These are phyloP conservation scores for Paramecium biaurelia DNA, from an alignment of 73 alveolate species.

Conservation along the genomic window DNA sequence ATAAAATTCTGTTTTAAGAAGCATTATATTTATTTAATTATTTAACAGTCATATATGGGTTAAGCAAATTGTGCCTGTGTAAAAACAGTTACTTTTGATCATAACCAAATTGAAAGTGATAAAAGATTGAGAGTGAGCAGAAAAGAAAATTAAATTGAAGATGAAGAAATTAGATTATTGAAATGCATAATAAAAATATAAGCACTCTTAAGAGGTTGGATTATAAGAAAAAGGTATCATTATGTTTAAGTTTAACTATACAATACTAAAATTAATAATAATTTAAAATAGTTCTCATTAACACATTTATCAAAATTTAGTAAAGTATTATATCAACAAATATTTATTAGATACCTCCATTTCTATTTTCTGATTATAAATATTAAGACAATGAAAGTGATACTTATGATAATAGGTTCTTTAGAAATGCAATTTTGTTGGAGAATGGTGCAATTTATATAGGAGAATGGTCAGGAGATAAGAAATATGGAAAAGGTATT, in stretches of 20 bases:
- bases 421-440: slow-evolving; percentile 57
- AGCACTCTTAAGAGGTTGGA: slow-evolving; percentile 58
- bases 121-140: slow-evolving; percentile 44
- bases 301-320: slow-evolving; percentile 55
- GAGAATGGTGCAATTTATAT: slow-evolving; percentile 64
- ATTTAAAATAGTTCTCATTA: slow-evolving; percentile 38
- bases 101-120: slow-evolving; percentile 47
- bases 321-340: background rate
- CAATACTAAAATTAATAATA: slow-evolving; percentile 40
- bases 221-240: slow-evolving; percentile 12
- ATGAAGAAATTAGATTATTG: slow-evolving; percentile 17
- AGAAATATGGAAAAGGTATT: slow-evolving; percentile 71
- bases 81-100: slow-evolving; percentile 29
- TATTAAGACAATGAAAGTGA: slow-evolving; percentile 45
- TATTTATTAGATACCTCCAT: background rate
- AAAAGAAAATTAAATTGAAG: slow-evolving; percentile 33
- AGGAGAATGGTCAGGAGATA: slow-evolving; percentile 60
- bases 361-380: background rate
- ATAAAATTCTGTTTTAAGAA: background rate
- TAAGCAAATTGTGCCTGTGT: slow-evolving; percentile 67
- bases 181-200: slow-evolving; percentile 42
- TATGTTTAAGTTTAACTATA: slow-evolving; percentile 17
- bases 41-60: slow-evolving; percentile 53
- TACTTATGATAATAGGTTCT: slow-evolving; percentile 34
- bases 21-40: background rate